phyloP scores from a whole-genome alignment of 768 basidiomycete genomes.

The Agaricus subrufescens region DNA sequence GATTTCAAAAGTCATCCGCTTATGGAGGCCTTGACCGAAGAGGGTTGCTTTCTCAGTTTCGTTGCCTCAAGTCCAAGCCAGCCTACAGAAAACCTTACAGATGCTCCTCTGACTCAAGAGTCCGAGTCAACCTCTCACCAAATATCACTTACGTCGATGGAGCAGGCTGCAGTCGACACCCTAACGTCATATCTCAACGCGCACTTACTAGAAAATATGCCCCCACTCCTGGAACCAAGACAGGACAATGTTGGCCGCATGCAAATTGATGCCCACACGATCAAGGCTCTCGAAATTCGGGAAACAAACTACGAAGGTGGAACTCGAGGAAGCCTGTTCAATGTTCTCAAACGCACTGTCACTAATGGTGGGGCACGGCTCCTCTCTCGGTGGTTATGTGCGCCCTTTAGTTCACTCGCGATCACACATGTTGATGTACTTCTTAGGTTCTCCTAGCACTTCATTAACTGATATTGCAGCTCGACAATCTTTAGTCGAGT shows the following conservation, averaged over 20 bases:
- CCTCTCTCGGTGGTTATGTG: conserved; percentile 75
- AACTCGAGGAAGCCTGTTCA: conserved; percentile 66
- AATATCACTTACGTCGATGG: conserved; percentile 28
- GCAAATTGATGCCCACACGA: conserved; percentile 87
- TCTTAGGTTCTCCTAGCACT: conserved; percentile 70
- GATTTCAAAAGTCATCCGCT: conserved; percentile 39
- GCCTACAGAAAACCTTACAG: background rate
- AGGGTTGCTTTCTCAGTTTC: conserved; percentile 52
- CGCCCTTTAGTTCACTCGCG: conserved; percentile 29
- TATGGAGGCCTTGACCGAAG: conserved; percentile 44
- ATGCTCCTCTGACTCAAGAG: background rate
- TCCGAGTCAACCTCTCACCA: background rate
- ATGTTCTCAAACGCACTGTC: conserved; percentile 69
- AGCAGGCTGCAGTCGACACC: conserved; percentile 54
- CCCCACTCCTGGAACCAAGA: conserved; percentile 50
- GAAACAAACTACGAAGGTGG: conserved; percentile 74
- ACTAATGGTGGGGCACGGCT: conserved; percentile 77
- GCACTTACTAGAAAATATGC: conserved; percentile 78
- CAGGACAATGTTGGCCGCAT: conserved; percentile 61
- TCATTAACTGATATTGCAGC: conserved; percentile 66
- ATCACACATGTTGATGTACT: conserved; percentile 10
- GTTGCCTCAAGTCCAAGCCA: conserved; percentile 14
- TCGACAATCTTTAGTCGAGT: conserved; percentile 73
- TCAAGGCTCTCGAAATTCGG: conserved; percentile 82
- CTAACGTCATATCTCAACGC: conserved; percentile 60